Percentiles rank a stretch among this genome's conserved stretches.
Evolutionary conservation across 305 asterid genomes (phyloP).

Genomic region (Fraxinus sp.): DNA sequence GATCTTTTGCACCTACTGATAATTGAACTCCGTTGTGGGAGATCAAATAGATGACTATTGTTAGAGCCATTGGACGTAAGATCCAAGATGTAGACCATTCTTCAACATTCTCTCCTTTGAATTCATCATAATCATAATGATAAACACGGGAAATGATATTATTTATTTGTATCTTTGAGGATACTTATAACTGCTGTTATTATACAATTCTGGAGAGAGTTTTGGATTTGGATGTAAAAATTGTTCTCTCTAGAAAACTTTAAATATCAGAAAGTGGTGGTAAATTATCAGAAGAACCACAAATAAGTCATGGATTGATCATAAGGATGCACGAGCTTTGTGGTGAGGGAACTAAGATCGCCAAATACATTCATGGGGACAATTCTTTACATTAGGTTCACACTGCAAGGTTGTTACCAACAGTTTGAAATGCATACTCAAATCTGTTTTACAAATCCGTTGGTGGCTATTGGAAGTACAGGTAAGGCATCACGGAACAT

Average conservation of each 20-base stretch:
- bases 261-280: background rate
- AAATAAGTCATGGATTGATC: too few species aligned
- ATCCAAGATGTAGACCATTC: background rate
- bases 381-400: too few species aligned
- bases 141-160: background rate
- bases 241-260: background rate
- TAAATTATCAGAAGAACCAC: too few species aligned
- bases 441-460: too few species aligned
- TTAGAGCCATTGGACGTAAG: background rate
- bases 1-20: background rate
- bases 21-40: constrained; percentile 4
- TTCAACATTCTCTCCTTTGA: background rate
- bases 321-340: too few species aligned
- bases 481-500: too few species aligned
- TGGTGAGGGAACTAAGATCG: too few species aligned
- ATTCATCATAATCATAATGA: background rate
- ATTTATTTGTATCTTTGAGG: background rate
- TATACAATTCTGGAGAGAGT: background rate
- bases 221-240: background rate
- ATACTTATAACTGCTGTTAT: background rate
- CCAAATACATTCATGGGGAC: too few species aligned
- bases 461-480: too few species aligned
- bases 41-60: background rate
- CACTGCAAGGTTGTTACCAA: too few species aligned
- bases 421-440: too few species aligned